Evolutionary conservation across 2,329 filamentous ascomycete species (phyloP).

Genomic region (Hirsutella thompsonii): DNA sequence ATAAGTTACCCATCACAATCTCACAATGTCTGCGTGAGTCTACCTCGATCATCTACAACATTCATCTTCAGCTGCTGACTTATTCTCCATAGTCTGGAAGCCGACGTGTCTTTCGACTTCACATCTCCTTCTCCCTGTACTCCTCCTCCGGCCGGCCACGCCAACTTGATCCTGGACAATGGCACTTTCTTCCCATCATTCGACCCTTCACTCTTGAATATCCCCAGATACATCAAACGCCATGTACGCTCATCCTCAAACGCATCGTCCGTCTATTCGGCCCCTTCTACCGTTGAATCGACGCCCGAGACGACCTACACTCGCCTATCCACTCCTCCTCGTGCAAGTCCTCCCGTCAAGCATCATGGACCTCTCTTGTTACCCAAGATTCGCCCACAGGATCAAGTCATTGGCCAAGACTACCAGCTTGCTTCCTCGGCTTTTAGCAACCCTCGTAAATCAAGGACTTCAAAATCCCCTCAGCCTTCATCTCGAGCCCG

Average conservation of each 20-base stretch:
- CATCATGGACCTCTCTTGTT: constrained; percentile 70
- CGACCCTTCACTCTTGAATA: constrained; percentile 42
- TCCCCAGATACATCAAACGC: constrained; percentile 32
- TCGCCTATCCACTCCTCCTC: constrained; percentile 52
- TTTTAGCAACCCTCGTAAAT: constrained; percentile 1
- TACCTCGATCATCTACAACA: not conserved
- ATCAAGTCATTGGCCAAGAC: constrained; percentile 55
- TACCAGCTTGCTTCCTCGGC: constrained; percentile 1
- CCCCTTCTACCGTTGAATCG: constrained; percentile 43
- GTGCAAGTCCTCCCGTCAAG: constrained; percentile 55
- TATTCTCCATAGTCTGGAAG: constrained; percentile 37
- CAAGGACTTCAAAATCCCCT: constrained; percentile 13
- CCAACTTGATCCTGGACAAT: constrained; percentile 9
- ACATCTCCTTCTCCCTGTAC: constrained; percentile 30
- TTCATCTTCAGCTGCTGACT: not conserved
- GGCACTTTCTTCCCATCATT: constrained; percentile 30
- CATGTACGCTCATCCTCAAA: constrained; percentile 54
- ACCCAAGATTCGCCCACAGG: constrained; percentile 76
- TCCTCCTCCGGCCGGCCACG: constrained; percentile 10
- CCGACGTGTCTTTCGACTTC: constrained; percentile 50
- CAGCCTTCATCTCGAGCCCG: constrained; percentile 10
- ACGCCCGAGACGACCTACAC: constrained; percentile 54
- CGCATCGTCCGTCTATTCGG: constrained; percentile 49
- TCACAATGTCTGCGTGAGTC: constrained; percentile 23
- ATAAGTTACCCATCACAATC: not conserved